Base-by-base conservation (phyloP, 352 stramenopile genomes). In the Saprolegnia diclina region DNA sequence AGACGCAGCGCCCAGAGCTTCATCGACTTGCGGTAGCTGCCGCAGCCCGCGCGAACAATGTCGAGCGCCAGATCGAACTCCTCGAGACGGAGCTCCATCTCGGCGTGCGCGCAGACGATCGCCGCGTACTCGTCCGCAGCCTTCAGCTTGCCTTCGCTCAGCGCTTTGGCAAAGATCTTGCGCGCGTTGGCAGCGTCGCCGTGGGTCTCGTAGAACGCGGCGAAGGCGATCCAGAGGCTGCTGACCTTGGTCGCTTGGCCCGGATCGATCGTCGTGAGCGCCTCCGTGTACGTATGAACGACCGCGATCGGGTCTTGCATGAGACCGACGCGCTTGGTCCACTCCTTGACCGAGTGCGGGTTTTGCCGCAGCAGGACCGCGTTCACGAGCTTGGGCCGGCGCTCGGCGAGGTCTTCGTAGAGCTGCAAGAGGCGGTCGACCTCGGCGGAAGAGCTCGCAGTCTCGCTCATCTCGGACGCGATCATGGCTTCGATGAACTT, bases 401-500 rank as follows among this genome's bases (percentile, higher is more conserved):
- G 86, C 55, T 97, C 89, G 9, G 98, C 97, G 54, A 99, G 86
- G 75, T 99, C 85, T 54, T 89, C 89, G 65, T 96, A 94, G 56
- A 94, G 79, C 69, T 96, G 90, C 42, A 90, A 74, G 54, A 95
- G 70, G 1, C 85, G 79, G 64, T 96, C 85, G 5, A 92, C 81
- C 67, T 96, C 81, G 63, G 89, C 81, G 0, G 29, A 5, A 13
- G 46, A 63, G 26, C 57, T 71, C 57, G 83, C 77, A 26, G 80
- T 73, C 21, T 96, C 72, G 65, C 96, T 85, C 89, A 99, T 98
- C 73, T 98, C 95, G 16, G 95, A 94, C 14, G 91, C 97, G 18
- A 99, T 79, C 72, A 99, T 91, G 22, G 87, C 92, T 78, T 99
- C 97, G 78, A 99, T 94, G 77, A 99, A 99, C 78, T 98, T 92